Percentiles rank a stretch among this genome's conserved stretches.
phyloP scores from a whole-genome alignment of 139 green algal species.

The Chara braunii region DNA sequence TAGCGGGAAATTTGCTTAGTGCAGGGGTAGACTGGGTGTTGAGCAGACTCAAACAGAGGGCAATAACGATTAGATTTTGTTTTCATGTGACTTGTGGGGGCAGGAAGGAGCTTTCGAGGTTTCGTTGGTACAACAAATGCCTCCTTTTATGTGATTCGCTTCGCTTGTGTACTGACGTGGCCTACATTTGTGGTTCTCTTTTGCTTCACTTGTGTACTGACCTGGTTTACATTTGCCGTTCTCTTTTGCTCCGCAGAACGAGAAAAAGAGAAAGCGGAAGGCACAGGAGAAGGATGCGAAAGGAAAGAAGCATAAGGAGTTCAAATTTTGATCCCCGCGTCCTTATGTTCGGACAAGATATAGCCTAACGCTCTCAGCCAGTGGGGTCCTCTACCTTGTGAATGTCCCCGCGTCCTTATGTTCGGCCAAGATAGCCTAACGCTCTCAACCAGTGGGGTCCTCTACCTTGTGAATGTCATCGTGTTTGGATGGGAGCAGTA shows the following conservation, averaged over 20 bases:
- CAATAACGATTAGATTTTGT: no score
- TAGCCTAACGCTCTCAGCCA: no score
- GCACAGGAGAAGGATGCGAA: slow-evolving; percentile 37
- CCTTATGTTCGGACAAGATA: no score
- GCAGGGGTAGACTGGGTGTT: no score
- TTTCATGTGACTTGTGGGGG: neutral
- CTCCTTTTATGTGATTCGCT: slow-evolving; percentile 17
- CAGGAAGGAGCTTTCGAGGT: neutral
- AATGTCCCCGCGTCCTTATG: no score
- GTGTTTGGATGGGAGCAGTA: no score
- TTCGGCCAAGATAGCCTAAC: no score
- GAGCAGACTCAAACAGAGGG: no score
- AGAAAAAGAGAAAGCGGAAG: slow-evolving; percentile 43
- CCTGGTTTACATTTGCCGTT: neutral
- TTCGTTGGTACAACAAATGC: neutral
- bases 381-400: no score
- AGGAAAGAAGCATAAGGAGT: slow-evolving; percentile 42
- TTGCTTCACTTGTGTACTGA: slow-evolving; percentile 6
- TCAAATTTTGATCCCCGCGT: slow-evolving; percentile 47
- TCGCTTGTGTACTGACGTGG: neutral
- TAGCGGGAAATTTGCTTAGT: no score
- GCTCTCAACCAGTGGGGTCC: no score
- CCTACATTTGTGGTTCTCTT: slow-evolving; percentile 1
- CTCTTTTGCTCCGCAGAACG: slow-evolving; percentile 21
- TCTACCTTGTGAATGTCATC: no score